Percentiles rank a stretch among this genome's conserved stretches.
Evolutionary conservation across 352 stramenopile species (phyloP).

Genomic region (Sclerospora graminicola): DNA sequence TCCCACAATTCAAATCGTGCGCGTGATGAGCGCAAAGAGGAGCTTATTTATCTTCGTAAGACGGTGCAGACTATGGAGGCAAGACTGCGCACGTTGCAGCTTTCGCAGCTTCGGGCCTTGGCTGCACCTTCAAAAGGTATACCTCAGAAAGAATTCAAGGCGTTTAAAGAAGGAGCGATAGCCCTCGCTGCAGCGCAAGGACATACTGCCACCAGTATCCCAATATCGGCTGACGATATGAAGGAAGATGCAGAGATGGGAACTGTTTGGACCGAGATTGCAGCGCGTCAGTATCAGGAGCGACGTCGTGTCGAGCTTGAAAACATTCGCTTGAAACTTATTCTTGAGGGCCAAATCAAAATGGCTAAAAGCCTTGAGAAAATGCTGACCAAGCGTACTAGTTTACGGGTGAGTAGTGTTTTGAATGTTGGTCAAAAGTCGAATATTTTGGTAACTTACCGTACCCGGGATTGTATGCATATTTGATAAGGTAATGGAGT

Average conservation of each 20-base stretch:
- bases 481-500: conserved; percentile 30
- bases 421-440: conserved; percentile 1
- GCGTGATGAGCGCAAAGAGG: conserved; percentile 49
- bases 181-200: conserved; percentile 14
- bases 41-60: conserved; percentile 57
- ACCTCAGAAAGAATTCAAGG: conserved; percentile 8
- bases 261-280: conserved; percentile 43
- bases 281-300: conserved; percentile 37
- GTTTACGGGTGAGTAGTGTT: conserved; percentile 20
- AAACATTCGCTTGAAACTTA: conserved; percentile 46
- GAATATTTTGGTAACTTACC: conserved; percentile 15
- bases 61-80: conserved; percentile 43
- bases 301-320: conserved; percentile 37
- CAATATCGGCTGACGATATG: conserved; percentile 10
- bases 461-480: conserved; percentile 11
- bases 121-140: conserved; percentile 6
- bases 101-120: conserved; percentile 21
- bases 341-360: conserved; percentile 59
- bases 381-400: conserved; percentile 45
- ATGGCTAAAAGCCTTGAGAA: conserved; percentile 53
- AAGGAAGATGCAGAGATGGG: conserved; percentile 26
- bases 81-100: conserved; percentile 23
- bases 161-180: conserved; percentile 13
- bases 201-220: conserved; percentile 9
- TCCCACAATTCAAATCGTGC: conserved; percentile 46